Evolutionary conservation across 768 basidiomycete genomes (phyloP), one percentile per base, ranked within the genome.

Genomic region (Daedaleopsis sinensis): DNA sequence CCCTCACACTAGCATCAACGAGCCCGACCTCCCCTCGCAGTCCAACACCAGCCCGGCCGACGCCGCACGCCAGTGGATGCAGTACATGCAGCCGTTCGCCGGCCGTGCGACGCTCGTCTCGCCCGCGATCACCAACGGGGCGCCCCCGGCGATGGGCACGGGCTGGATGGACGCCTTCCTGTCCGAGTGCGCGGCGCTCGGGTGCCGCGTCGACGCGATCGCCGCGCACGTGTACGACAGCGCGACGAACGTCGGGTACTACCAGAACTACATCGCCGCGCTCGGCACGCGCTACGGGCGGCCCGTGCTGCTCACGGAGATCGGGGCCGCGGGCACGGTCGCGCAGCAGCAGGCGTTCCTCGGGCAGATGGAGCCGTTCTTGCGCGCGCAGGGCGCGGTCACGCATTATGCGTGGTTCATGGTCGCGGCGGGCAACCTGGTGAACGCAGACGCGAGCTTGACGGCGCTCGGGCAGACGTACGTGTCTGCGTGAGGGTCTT

Each of bases 111-210:
- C 66, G 61, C 72, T 73, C 65, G 64, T 69, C 60, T 61, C 65
- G 48, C 73, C 73, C 35, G 73, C 73, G 37, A 65, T 74, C 65
- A 74, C 73, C 19, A 74, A 72, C 65, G 72, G 72, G 58, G 68
- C 51, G 24, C 62, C 71, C 38, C 70, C 69, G 11, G 23, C 47
- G 36, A 71, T 72, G 69, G 73, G 73, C 58, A 59, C 57, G 18
- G 68, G 67, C 38, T 74, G 73, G 73, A 63, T 74, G 50, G 69
- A 72, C 63, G 18, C 52, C 24, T 74, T 74, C 71, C 47, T 74
- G 36, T 54, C 43, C 36, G 69, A 63, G 27, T 74, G 73, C 70
- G 63, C 39, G 27, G 52, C 52, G 50, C 62, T 63, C 58, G 62
- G 62, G 42, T 71, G 70, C 69, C 56, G 57, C 47, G 71, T 73